Evolutionary conservation across 805 yeast species (phyloP).

Genomic region (Saccharomycopsis sp.): DNA sequence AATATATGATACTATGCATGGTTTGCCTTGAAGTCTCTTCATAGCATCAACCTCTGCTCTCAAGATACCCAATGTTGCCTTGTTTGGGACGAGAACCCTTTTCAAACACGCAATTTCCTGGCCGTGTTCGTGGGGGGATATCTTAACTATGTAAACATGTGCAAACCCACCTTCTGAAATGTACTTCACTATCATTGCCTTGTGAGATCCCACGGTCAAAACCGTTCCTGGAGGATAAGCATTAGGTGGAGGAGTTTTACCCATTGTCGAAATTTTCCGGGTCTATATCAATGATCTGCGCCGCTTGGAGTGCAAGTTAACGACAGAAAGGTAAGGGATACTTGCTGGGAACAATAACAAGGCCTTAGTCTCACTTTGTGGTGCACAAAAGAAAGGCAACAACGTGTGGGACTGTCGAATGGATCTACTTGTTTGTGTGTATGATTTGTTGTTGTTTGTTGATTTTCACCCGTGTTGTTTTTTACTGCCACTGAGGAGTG

Average conservation of each 20-base stretch:
- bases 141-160: slow-evolving; percentile 76
- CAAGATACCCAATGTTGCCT: slow-evolving; percentile 67
- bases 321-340: too few species aligned
- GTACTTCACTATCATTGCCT: slow-evolving; percentile 57
- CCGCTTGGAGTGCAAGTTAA: too few species aligned
- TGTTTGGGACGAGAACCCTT: slow-evolving; percentile 92
- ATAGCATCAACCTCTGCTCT: slow-evolving; percentile 97
- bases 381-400: too few species aligned
- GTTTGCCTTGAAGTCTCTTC: slow-evolving; percentile 75
- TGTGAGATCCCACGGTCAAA: slow-evolving; percentile 78
- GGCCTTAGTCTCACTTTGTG: too few species aligned
- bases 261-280: slow-evolving; percentile 10
- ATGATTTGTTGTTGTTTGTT: too few species aligned
- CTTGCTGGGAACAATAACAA: too few species aligned
- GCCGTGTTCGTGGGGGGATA: slow-evolving; percentile 46
- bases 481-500: too few species aligned
- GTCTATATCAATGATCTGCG: not conserved
- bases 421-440: too few species aligned
- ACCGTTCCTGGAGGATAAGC: slow-evolving; percentile 69
- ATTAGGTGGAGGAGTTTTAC: slow-evolving; percentile 48
- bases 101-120: slow-evolving; percentile 73
- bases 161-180: slow-evolving; percentile 93
- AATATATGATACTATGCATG: slow-evolving; percentile 77
- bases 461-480: too few species aligned
- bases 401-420: too few species aligned